phyloP scores from a whole-genome alignment of 352 stramenopile genomes.

The Poterioochromonas sp. region DNA sequence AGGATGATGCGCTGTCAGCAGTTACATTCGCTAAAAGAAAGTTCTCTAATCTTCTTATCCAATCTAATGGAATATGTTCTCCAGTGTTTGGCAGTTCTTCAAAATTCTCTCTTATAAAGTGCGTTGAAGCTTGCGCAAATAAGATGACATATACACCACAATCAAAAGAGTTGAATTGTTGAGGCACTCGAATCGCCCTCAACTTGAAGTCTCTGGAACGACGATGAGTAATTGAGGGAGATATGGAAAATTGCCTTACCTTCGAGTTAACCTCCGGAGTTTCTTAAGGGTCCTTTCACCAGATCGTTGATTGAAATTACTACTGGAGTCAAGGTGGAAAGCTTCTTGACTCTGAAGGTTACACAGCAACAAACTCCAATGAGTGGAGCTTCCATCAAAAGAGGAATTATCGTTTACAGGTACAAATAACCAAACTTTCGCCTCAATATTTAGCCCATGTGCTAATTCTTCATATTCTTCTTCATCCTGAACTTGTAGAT shows the following conservation, averaged over 20 bases:
- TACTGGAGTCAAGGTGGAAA: not conserved
- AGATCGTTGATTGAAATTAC: not conserved
- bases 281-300: not conserved
- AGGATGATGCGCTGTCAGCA: no score
- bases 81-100: no score
- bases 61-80: no score
- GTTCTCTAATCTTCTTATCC: no score
- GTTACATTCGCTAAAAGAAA: no score
- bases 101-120: no score
- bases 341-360: not conserved
- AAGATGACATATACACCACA: not conserved
- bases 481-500: not conserved
- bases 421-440: not conserved
- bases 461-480: not conserved
- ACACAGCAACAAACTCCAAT: not conserved
- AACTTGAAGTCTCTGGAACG: not conserved
- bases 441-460: not conserved
- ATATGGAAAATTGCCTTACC: not conserved
- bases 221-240: not conserved
- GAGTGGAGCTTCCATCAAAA: not conserved
- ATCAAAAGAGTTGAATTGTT: not conserved
- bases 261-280: not conserved
- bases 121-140: not conserved
- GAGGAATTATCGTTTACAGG: not conserved
- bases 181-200: not conserved